Evolutionary conservation across 805 yeast species (phyloP).

Genomic region (Candida xiaguanensis): DNA sequence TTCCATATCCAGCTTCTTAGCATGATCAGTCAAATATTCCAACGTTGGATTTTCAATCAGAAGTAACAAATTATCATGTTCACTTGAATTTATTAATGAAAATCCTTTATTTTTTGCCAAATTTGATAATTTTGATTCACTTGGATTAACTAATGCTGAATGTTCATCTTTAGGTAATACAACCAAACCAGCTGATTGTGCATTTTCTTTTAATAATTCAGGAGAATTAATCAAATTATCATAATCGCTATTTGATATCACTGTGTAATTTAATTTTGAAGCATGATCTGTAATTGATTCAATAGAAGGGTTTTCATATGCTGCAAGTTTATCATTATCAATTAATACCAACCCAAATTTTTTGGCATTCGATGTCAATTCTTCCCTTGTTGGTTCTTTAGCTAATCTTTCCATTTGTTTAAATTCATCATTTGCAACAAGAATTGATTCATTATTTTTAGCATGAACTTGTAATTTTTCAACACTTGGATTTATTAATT

Average conservation of each 20-base stretch:
- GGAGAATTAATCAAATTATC: constrained; percentile 11
- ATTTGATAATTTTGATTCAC: constrained; percentile 17
- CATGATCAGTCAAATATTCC: constrained; percentile 13
- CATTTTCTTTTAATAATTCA: constrained; percentile 18
- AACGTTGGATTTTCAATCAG: constrained; percentile 19
- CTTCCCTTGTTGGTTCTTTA: constrained; percentile 10
- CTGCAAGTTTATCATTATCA: constrained; percentile 4
- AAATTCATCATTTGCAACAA: constrained; percentile 16
- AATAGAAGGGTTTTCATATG: constrained; percentile 21
- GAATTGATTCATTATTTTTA: constrained; percentile 13
- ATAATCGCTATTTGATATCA: constrained; percentile 10
- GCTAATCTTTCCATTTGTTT: constrained; percentile 3
- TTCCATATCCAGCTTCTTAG: constrained; percentile 1
- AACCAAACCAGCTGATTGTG: constrained; percentile 9
- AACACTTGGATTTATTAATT: constrained; percentile 7
- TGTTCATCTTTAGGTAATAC: constrained; percentile 15
- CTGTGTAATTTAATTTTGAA: constrained; percentile 13
- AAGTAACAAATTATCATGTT: constrained; percentile 10
- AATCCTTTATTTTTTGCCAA: constrained; percentile 19
- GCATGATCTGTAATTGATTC: constrained; percentile 33
- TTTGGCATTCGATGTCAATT: constrained; percentile 3
- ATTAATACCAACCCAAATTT: constrained; percentile 10
- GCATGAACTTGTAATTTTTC: constrained; percentile 9
- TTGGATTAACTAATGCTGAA: not conserved
- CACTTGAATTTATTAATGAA: constrained; percentile 4